Percentiles rank a stretch among this genome's conserved stretches.
phyloP scores from a whole-genome alignment of 768 basidiomycete species.

The Austroboletus festivus region DNA sequence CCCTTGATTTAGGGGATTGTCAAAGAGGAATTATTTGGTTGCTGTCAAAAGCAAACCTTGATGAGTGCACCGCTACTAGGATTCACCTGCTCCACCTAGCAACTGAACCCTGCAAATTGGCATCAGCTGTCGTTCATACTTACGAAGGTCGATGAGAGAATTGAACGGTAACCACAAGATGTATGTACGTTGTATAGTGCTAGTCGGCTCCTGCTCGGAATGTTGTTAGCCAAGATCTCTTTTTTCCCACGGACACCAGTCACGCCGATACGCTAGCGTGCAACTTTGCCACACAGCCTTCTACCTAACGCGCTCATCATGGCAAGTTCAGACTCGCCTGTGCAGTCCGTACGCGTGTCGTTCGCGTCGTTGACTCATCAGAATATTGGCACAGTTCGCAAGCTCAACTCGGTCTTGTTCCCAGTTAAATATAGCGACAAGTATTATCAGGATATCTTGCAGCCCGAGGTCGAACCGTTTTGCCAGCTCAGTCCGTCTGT shows the following conservation, averaged over 20 bases:
- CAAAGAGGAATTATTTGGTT: conserved; percentile 19
- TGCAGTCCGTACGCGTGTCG: conserved; percentile 45
- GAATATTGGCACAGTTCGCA: conserved; percentile 72
- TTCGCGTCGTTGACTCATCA: conserved; percentile 75
- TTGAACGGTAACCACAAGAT: conserved; percentile 16
- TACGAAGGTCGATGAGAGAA: conserved; percentile 24
- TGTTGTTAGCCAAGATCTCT: conserved; percentile 5
- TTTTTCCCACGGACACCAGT: conserved; percentile 23
- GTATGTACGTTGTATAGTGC: conserved; percentile 9
- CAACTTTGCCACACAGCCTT: conserved; percentile 16
- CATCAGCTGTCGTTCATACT: conserved; percentile 16
- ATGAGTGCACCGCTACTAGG: conserved; percentile 11
- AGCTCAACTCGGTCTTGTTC: conserved; percentile 73
- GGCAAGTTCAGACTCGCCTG: conserved; percentile 20
- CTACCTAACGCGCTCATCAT: conserved; percentile 13
- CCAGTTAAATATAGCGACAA: conserved; percentile 87
- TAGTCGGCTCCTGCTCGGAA: background rate
- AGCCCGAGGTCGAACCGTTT: conserved; percentile 77
- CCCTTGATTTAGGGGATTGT: conserved; percentile 15
- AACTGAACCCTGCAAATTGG: conserved; percentile 23
- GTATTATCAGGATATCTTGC: conserved; percentile 79
- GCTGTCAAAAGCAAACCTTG: conserved; percentile 25
- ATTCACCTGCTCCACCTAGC: conserved; percentile 17
- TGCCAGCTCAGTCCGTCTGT: conserved; percentile 77
- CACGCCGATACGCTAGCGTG: conserved; percentile 10